Evolutionary conservation across 495 filamentous ascomycete genomes (phyloP), one percentile per base, ranked within the genome.

Genomic region (Aspergillus cavernicola): DNA sequence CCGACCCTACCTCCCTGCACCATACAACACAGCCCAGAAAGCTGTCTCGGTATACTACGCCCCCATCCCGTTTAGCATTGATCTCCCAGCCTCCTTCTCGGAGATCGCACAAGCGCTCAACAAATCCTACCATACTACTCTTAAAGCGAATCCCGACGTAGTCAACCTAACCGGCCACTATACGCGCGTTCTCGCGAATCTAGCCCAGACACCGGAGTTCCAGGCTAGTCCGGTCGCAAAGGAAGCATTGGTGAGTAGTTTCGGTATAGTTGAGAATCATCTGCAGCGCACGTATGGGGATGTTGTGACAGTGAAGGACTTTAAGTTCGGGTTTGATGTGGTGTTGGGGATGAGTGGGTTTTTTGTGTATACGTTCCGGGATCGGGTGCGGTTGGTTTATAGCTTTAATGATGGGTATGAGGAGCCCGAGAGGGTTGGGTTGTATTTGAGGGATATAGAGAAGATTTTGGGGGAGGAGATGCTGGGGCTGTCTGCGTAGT

Each of bases 401-500:
- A 45, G 50, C 13, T 45, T 37, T 18, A 53, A 53, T 16, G 50
- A 45, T 20, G 50, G 15, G 13, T 42, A 33, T 35, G 37, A 52
- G 16, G 20, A n/a, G 12, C 2, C 4, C 2, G 29, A 32, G 20
- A 24, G 23, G 8, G 26, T 52, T 4, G 5, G n/a, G 13, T 3
- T 3, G 15, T 52, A 44, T 32, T 23, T 52, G 50, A 16, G 44
- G n/a, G 50, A 35, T 11, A 35, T 52, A 7, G 12, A 42, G 15
- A 19, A 4, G 22, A 16, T 52, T 11, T 22, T 43, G 15, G 6
- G 13, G 9, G 38, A 52, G 26, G 50, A 43, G 24, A 13, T 52
- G 9, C 9, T 28, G 9, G 24, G 32, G n/a, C 12, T 35, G 32
- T 35, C 32, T 4, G 32, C 6, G 32, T 35, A 35, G 32, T 12